A percentile compares a stretch with the other conserved stretches of the same genome.
Conservation (phyloP, 1,284 basidiomycete genomes). For the Mycena citricolor region DNA sequence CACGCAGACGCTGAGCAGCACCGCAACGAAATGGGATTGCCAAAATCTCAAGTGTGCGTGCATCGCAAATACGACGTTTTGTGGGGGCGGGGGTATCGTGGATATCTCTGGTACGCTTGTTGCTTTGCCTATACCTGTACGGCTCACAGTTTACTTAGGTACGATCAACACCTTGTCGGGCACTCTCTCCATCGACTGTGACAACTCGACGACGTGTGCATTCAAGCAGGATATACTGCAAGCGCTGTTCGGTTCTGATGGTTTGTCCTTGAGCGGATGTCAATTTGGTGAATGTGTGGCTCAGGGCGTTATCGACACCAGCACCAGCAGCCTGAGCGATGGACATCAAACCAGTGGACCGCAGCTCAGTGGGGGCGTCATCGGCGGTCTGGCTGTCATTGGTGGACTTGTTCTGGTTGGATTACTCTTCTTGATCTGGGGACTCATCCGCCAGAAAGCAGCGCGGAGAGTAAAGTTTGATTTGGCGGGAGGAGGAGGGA, state of each 20-base stretch:
- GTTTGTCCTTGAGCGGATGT: slow-evolving; percentile 71
- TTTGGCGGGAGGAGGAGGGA: slow-evolving; percentile 34
- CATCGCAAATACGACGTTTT: slow-evolving; percentile 67
- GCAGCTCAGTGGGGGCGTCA: slow-evolving; percentile 77
- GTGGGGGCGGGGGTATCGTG: slow-evolving; percentile 50
- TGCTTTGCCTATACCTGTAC: not conserved
- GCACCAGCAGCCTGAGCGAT: slow-evolving; percentile 29
- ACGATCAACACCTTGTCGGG: slow-evolving; percentile 63
- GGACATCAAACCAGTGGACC: slow-evolving; percentile 39
- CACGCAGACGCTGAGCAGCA: slow-evolving; percentile 48
- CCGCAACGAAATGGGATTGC: slow-evolving; percentile 60
- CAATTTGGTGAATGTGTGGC: slow-evolving; percentile 84
- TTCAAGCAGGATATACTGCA: slow-evolving; percentile 76
- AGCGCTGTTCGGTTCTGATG: slow-evolving; percentile 67
- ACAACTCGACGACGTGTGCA: slow-evolving; percentile 57
- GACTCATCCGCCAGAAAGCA: slow-evolving; percentile 57
- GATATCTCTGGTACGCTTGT: slow-evolving; percentile 45
- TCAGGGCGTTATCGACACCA: slow-evolving; percentile 71
- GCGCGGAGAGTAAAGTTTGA: slow-evolving; percentile 51
- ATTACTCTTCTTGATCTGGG: slow-evolving; percentile 58
- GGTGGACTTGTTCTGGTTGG: slow-evolving; percentile 63
- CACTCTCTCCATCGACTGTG: slow-evolving; percentile 68
- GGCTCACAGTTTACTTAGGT: slow-evolving; percentile 1
- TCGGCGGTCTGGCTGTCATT: slow-evolving; percentile 84
- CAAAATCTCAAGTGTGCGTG: slow-evolving; percentile 74